Base-by-base conservation (phyloP, 176 grass and related monocot genomes). In the Eragrostis nindensis region DNA sequence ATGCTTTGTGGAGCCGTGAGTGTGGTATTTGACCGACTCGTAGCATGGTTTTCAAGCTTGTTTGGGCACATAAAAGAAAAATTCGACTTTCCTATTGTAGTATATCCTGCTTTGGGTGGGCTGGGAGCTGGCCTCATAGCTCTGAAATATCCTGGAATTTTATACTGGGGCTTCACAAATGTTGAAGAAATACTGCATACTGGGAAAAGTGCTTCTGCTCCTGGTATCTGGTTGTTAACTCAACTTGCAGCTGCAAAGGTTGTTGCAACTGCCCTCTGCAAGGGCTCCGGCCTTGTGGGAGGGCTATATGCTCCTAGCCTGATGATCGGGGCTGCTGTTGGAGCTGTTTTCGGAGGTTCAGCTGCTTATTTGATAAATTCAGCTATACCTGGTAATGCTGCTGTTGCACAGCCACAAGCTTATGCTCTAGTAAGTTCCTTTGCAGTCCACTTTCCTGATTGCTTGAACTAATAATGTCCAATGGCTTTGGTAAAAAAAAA, bases 131-230 rank as follows among this genome's bases (percentile, higher is more conserved):
- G 96, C 45, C 49, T 98, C 61, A 98, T 98, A 80, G 92, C 95
- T 89, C 83, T 98, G 55, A 98, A 90, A 78, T 98, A 98, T 93
- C 95, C 92, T 68, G 92, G 92, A 42, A 94, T 98, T 86, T 73
- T 94, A 64, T 98, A 98, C 71, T 98, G 95, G 95, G 95, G 92
- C 82, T 98, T 98, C 77, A 98, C 92, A 57, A 98, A 98, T 83
- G 95, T 94, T 77, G 95, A 94, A 71, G 95, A 98, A 92, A 98
- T 98, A 72, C 55, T 94, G 73, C 88, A 94, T 80, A 94, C 95
- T 55, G 95, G 92, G 46, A 94, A 98, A 80, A 98, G 87, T 85
- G 95, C 95, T 56, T 94, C 90, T 70, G 95, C 92, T 87, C 95
- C 95, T 74, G 95, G 90, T 68, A 98, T 98, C 62, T 98, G 90